Evolutionary conservation across 139 green algal species (phyloP), one percentile per base, ranked within the genome.

Genomic region (Chlamydomonas applanata): DNA sequence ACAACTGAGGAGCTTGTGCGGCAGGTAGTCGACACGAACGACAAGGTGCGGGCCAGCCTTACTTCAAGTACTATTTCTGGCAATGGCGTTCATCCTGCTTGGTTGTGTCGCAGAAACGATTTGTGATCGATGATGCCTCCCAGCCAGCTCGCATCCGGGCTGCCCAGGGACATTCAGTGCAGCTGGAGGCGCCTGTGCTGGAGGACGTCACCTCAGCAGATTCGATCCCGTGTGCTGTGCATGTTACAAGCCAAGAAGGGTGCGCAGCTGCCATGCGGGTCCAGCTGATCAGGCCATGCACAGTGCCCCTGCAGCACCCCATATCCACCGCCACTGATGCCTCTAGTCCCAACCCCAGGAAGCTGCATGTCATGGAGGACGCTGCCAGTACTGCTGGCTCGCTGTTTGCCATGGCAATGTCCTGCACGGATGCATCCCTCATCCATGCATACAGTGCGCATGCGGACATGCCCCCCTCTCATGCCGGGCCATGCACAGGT

Each of bases 101-200:
- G 64, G 2, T 49, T 2, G 40, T 0, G 19, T 9, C 40, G 70
- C 82, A 91, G 86, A 83, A 87, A 74, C 71, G 84, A 4, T 87
- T 86, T 61, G 81, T 89, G 53, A 65, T 91, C 13, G 83, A 89
- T 25, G 80, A 88, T 40, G 61, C 45, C 36, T 46, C 46, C 7
- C 29, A 17, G 1, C 79, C 78, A 27, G 72, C 84, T 0, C 52
- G 84, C 0, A 87, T 91, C 3, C 75, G 86, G 16, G 86, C 86
- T 33, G 82, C 86, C 0, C 86, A 91, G 56, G 86, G 86, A 19
- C 86, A 91, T 45, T 77, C 73, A 4, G 57, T 91, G 2, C 53
- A 84, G 65, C 66, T 91, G n/a, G 75, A 82, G n/a, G 70, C 71
- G 3, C 83, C 86, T 20, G 79, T 91, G 1, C 65, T 60, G 22